A percentile compares a stretch with the other conserved stretches of the same genome.
Conservation (phyloP, 2,329 filamentous ascomycete species). For the Hymenoscyphus salicellus region DNA sequence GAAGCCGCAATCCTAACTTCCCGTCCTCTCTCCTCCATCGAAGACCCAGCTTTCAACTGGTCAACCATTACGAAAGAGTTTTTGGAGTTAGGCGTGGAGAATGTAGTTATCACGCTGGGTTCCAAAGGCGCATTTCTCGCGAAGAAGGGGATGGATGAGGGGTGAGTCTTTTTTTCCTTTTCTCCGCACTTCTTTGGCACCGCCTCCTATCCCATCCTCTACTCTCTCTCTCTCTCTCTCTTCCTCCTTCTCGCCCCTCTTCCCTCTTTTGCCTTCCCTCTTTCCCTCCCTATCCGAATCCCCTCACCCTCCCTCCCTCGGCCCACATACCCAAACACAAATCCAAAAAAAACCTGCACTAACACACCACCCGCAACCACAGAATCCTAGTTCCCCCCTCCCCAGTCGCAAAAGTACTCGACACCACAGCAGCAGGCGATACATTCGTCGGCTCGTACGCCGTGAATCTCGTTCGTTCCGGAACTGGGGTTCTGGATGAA, state of each 20-base stretch:
- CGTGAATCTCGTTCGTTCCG: constrained; percentile 59
- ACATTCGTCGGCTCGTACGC: constrained; percentile 91
- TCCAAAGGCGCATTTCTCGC: constrained; percentile 72
- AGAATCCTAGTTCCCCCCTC: constrained; percentile 56
- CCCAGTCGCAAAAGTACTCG: constrained; percentile 71
- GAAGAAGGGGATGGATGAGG: constrained; percentile 41
- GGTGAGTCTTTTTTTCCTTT: constrained; percentile 20
- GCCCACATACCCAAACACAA: too few species aligned
- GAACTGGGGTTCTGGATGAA: constrained; percentile 35
- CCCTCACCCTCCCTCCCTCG: too few species aligned
- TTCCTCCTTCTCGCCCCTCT: too few species aligned
- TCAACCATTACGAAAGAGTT: constrained; percentile 56
- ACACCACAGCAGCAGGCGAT: constrained; percentile 92
- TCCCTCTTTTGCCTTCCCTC: too few species aligned
- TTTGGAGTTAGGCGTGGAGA: constrained; percentile 64
- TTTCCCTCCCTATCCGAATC: too few species aligned
- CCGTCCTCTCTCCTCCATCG: constrained; percentile 39
- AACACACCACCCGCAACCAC: too few species aligned
- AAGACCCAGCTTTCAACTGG: constrained; percentile 45
- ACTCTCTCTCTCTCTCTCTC: too few species aligned
- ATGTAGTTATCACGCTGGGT: constrained; percentile 82
- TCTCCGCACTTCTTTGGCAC: too few species aligned
- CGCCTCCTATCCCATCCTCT: too few species aligned
- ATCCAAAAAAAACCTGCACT: too few species aligned
- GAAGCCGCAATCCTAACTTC: constrained; percentile 74